Percentiles rank a stretch among this genome's conserved stretches.
Conservation (phyloP, 495 filamentous ascomycete species). For the Aspergillus haitiensis region DNA sequence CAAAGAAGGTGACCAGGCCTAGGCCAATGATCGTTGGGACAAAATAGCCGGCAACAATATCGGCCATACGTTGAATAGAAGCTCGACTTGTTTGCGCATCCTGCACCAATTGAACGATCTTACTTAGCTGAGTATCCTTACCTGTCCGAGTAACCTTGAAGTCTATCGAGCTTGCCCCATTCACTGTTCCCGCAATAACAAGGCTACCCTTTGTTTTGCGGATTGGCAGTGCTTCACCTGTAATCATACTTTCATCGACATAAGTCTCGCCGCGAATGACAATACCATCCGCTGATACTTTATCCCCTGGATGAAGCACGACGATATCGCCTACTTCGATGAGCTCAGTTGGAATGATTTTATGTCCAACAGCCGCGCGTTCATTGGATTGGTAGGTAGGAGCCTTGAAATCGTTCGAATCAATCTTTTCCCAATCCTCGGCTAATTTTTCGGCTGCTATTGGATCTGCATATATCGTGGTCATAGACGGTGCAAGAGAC, state of each 20-base stretch:
- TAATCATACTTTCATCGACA: conserved; percentile 98
- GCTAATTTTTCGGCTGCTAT: conserved; percentile 89
- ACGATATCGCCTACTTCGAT: conserved; percentile 95
- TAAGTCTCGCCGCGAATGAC: conserved; percentile 89
- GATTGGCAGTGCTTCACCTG: conserved; percentile 91
- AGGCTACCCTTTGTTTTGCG: conserved; percentile 77
- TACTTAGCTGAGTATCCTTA: conserved; percentile 92
- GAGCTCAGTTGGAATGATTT: conserved; percentile 85
- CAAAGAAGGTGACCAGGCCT: conserved; percentile 80
- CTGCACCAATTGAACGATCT: conserved; percentile 96
- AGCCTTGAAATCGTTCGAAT: conserved; percentile 21
- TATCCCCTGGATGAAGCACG: conserved; percentile 89
- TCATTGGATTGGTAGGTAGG: conserved; percentile 40
- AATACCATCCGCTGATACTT: conserved; percentile 90
- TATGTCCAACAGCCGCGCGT: conserved; percentile 65
- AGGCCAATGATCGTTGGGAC: conserved; percentile 86
- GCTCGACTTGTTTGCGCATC: conserved; percentile 93
- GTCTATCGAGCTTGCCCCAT: conserved; percentile 86
- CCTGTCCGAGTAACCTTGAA: conserved; percentile 92
- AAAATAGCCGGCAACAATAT: conserved; percentile 90
- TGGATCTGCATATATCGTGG: conserved; percentile 95
- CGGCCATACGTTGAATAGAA: conserved; percentile 92
- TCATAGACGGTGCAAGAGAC: conserved; percentile 94
- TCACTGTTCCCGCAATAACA: conserved; percentile 95
- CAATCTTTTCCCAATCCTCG: conserved; percentile 62